Percentiles rank a stretch among this genome's conserved stretches.
These are phyloP conservation scores for Malassezia sympodialis DNA, from an alignment of 1,284 basidiomycete genomes.

Conservation along the genomic window DNA sequence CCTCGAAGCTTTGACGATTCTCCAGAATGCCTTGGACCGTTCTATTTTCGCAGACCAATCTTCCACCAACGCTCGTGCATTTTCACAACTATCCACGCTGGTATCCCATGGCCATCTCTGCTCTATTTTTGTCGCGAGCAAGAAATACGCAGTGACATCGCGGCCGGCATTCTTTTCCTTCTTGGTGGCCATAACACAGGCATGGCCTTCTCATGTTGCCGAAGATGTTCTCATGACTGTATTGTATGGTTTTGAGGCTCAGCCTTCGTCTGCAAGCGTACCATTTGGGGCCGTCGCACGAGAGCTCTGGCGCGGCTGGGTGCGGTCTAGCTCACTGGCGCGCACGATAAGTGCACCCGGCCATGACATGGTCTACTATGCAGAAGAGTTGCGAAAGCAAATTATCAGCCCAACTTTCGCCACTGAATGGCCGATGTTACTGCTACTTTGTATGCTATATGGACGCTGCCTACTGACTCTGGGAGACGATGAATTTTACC, in stretches of 20 bases:
- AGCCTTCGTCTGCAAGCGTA: background rate
- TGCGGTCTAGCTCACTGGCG: conserved; percentile 28
- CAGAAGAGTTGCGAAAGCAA: conserved; percentile 17
- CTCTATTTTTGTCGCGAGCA: conserved; percentile 28
- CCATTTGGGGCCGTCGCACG: conserved; percentile 26
- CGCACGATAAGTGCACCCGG: conserved; percentile 23
- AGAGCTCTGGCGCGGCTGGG: conserved; percentile 43
- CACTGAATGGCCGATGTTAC: conserved; percentile 54
- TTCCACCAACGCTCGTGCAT: background rate
- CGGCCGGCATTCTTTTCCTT: conserved; percentile 35
- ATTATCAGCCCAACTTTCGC: conserved; percentile 5
- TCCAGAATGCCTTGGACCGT: conserved; percentile 26
- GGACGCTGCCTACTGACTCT: conserved; percentile 76
- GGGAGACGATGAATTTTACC: conserved; percentile 93
- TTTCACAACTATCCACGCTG: conserved; percentile 7
- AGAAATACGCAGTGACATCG: conserved; percentile 26
- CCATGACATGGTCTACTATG: conserved; percentile 12
- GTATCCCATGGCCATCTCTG: conserved; percentile 30
- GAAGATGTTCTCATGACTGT: conserved; percentile 25
- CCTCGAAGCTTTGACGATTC: conserved; percentile 28
- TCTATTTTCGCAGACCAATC: background rate
- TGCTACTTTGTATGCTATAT: conserved; percentile 75
- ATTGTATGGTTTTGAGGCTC: conserved; percentile 17
- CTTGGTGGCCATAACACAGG: conserved; percentile 27
- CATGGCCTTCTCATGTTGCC: conserved; percentile 28